Conservation (phyloP, 1,284 basidiomycete species). For the Pseudomicrostroma phylloplanum region DNA sequence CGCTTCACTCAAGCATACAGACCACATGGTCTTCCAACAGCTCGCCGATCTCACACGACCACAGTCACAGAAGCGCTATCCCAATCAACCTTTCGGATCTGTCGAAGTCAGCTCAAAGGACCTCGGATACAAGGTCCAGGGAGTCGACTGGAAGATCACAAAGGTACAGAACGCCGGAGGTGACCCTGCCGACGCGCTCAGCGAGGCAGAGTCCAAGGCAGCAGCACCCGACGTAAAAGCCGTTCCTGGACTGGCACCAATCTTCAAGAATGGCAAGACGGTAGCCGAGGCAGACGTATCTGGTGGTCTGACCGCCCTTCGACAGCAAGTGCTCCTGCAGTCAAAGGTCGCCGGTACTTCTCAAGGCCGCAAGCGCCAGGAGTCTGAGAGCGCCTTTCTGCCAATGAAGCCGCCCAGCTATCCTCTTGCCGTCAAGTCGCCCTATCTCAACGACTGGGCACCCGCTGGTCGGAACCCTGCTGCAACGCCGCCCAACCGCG, state of each 20-base stretch:
- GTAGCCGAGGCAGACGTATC: conserved; percentile 1
- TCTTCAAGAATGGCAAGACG: conserved; percentile 4
- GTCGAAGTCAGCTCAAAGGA: conserved; percentile 6
- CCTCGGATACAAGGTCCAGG: neutral
- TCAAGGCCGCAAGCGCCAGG: neutral
- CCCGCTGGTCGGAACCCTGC: conserved; percentile 29
- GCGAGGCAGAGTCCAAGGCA: neutral
- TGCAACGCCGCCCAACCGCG: conserved; percentile 36
- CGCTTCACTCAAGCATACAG: conserved; percentile 10
- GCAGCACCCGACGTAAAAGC: neutral
- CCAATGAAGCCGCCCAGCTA: conserved; percentile 43
- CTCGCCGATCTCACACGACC: conserved; percentile 13
- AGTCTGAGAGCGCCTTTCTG: conserved; percentile 25
- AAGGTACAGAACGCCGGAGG: neutral
- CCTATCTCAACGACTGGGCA: conserved; percentile 41
- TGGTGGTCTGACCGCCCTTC: neutral
- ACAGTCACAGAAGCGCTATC: neutral
- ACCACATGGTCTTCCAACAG: conserved; percentile 5
- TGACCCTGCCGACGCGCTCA: neutral
- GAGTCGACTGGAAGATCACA: conserved; percentile 10
- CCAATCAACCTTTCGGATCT: neutral
- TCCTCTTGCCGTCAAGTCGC: conserved; percentile 38
- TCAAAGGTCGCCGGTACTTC: neutral
- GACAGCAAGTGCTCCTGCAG: conserved; percentile 3
- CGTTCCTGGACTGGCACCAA: neutral